Evolutionary conservation across 495 filamentous ascomycete genomes (phyloP).

Genomic region (Chaetomium fimeti): DNA sequence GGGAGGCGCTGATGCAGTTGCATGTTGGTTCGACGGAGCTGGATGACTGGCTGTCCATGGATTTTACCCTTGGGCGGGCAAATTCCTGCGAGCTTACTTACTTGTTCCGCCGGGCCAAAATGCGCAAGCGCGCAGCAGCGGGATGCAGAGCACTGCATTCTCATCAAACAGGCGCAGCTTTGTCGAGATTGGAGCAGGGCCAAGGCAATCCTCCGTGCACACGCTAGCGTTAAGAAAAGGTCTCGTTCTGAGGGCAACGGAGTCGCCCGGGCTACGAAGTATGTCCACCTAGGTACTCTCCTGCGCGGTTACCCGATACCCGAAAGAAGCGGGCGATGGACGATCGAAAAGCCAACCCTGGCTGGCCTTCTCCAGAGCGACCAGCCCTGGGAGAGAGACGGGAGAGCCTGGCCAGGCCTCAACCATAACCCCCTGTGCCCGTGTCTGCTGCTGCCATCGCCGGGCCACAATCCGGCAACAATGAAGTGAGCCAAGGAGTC

Average conservation of each 20-base stretch:
- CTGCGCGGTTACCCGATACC: constrained; percentile 20
- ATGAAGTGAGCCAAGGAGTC: neutral
- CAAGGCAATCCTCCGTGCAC: constrained; percentile 21
- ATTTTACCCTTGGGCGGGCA: neutral
- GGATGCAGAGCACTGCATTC: constrained; percentile 14
- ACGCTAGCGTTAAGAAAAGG: constrained; percentile 29
- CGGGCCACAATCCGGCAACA: neutral
- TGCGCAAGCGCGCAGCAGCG: constrained; percentile 20
- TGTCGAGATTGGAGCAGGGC: constrained; percentile 31
- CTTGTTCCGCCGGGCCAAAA: neutral
- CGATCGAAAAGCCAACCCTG: constrained; percentile 33
- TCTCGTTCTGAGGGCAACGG: constrained; percentile 26
- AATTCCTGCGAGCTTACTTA: constrained; percentile 6
- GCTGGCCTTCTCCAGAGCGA: constrained; percentile 25
- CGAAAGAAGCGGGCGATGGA: constrained; percentile 29
- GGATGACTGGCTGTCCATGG: constrained; percentile 21
- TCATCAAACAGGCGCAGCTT: constrained; percentile 22
- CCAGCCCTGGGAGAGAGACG: too few species aligned
- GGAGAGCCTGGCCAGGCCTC: constrained; percentile 1
- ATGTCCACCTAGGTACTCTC: too few species aligned
- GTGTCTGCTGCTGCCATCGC: neutral
- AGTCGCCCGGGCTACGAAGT: neutral
- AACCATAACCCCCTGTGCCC: neutral
- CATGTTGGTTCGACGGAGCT: constrained; percentile 16
- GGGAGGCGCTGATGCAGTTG: constrained; percentile 12